Base-by-base conservation (phyloP, 1,284 basidiomycete genomes). In the Fistulinella staudtii region DNA sequence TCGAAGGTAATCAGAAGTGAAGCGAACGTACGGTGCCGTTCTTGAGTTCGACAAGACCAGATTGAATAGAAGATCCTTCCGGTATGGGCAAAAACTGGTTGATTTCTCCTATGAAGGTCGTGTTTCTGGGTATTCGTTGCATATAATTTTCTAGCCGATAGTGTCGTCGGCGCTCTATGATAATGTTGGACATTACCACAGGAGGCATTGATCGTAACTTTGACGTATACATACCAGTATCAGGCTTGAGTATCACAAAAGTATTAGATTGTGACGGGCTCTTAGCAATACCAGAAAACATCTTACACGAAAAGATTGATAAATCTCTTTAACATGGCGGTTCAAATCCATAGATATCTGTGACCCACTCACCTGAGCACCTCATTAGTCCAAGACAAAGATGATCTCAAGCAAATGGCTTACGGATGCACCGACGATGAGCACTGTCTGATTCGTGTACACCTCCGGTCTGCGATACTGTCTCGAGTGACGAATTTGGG, bases 401-500 rank as follows among this genome's bases (percentile, higher is more conserved):
- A 30, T n/a, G 4, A 21, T 15, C 3, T 22, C 13, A 13, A 10
- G 15, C 4, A 27, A 9, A 25, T 9, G 18, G 28, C 47, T 10
- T 38, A 45, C 48, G 8, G 47, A 38, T 34, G 69, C 69, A 9
- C 75, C 75, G 29, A 77, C 61, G 36, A 78, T 58, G 5, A 77
- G 60, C 0, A 77, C 69, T 8, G 63, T 74, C 53, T 73, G 55
- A 35, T 66, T 67, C 3, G 42, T 38, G 35, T 65, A 72, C 0
- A 51, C 38, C 36, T 72, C 64, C 1, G 74, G 73, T 23, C 53
- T 55, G 3, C 74, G 61, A 50, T 77, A 77, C 30, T 69, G 68
- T 15, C 70, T 62, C 5, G 74, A 72, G 47, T 77, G 75, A 8
- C 55, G 55, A 25, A 76, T 50, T 2, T 52, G 48, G 0, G 49